A percentile compares a stretch with the other conserved stretches of the same genome.
Evolutionary conservation across 169 alveolate species (phyloP).

Genomic region (Cryptosporidium meleagridis): DNA sequence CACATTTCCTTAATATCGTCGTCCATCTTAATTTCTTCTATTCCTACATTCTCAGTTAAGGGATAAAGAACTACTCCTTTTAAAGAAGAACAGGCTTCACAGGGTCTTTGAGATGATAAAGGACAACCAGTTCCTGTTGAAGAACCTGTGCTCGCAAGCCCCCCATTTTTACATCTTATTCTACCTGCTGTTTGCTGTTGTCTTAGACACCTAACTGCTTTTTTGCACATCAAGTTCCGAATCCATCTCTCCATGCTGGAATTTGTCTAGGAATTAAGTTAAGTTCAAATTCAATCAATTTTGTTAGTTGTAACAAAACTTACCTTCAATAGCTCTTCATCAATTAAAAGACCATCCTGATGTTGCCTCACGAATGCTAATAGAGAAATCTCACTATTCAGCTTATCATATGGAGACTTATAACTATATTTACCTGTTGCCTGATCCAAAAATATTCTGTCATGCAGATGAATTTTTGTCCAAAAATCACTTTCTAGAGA

Average conservation of each 20-base stretch:
- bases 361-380: slow-evolving; percentile 49
- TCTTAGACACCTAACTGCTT: slow-evolving; percentile 70
- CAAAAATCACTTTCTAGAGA: slow-evolving; percentile 55
- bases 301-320: not conserved
- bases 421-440: slow-evolving; percentile 43
- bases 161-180: slow-evolving; percentile 67
- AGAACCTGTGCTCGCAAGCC: slow-evolving; percentile 56
- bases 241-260: slow-evolving; percentile 64
- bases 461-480: slow-evolving; percentile 53
- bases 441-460: slow-evolving; percentile 20
- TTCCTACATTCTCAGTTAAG: slow-evolving; percentile 44
- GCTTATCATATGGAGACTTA: slow-evolving; percentile 66
- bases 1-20: slow-evolving; percentile 42
- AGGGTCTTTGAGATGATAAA: slow-evolving; percentile 57
- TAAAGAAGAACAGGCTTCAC: slow-evolving; percentile 40
- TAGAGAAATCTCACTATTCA: slow-evolving; percentile 46
- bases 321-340: slow-evolving; percentile 67
- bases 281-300: not conserved
- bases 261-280: slow-evolving; percentile 14
- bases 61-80: slow-evolving; percentile 64
- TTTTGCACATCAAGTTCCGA: slow-evolving; percentile 32
- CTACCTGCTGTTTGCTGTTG: slow-evolving; percentile 74
- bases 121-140: slow-evolving; percentile 70
- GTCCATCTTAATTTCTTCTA: slow-evolving; percentile 55
- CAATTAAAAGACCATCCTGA: slow-evolving; percentile 57